Conservation (phyloP, 495 filamentous ascomycete genomes). For the Aspergillus saccharolyticus region DNA sequence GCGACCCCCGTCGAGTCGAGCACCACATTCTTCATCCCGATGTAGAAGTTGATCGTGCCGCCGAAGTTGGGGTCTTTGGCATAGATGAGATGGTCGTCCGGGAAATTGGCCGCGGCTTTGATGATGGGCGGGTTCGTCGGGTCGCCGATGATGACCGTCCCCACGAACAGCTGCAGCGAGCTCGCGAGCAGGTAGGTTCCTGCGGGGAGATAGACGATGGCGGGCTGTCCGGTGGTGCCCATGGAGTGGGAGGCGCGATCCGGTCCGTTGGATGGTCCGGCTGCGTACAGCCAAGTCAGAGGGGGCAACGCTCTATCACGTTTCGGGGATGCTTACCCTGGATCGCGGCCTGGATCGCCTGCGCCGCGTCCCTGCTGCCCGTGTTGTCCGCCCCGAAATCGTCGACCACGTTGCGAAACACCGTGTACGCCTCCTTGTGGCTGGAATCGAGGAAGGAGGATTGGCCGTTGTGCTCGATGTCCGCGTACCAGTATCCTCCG, state of each 20-base stretch:
- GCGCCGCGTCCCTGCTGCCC: conserved; percentile 20
- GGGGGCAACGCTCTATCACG: no score
- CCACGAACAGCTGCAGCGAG: conserved; percentile 34
- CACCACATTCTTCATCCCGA: conserved; percentile 39
- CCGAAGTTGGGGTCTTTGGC: conserved; percentile 32
- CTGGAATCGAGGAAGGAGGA: conserved; percentile 24
- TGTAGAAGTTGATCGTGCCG: conserved; percentile 38
- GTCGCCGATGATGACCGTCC: conserved; percentile 40
- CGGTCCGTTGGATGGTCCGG: conserved; percentile 22
- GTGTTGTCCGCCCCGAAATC: conserved; percentile 32
- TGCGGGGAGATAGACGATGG: conserved; percentile 41
- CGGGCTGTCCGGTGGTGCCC: conserved; percentile 44
- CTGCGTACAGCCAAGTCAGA: conserved; percentile 8
- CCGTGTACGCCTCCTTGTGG: conserved; percentile 27
- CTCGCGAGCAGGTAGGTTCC: conserved; percentile 38
- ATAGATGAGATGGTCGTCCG: conserved; percentile 26
- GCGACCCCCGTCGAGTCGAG: conserved; percentile 32
- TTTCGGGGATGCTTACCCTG: conserved; percentile 13
- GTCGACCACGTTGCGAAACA: conserved; percentile 33
- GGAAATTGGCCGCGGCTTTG: conserved; percentile 27
- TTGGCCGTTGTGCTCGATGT: conserved; percentile 32
- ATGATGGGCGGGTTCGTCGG: conserved; percentile 29
- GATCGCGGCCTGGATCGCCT: conserved; percentile 30
- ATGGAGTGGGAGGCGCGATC: conserved; percentile 25
- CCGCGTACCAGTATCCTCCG: conserved; percentile 29